Evolutionary conservation across 352 stramenopile genomes (phyloP).

Genomic region (Globisporangium parvum): DNA sequence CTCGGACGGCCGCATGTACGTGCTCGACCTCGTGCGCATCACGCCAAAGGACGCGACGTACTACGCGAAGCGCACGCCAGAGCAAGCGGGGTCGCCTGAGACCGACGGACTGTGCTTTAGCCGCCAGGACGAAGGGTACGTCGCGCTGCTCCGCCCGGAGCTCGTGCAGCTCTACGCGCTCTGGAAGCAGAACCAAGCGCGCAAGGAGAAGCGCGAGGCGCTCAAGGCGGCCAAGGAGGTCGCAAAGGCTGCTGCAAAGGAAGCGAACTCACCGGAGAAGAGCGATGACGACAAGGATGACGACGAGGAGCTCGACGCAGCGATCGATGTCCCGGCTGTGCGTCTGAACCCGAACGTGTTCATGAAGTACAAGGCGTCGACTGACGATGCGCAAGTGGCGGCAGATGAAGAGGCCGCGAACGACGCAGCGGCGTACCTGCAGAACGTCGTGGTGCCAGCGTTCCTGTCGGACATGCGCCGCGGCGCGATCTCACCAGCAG

Average conservation of each 20-base stretch:
- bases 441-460: conserved; percentile 80
- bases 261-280: conserved; percentile 24
- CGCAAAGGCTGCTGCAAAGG: conserved; percentile 31
- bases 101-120: conserved; percentile 53
- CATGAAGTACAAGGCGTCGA: conserved; percentile 83
- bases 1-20: conserved; percentile 92
- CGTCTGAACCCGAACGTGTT: conserved; percentile 86
- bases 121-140: conserved; percentile 84
- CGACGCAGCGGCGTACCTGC: conserved; percentile 77
- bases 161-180: conserved; percentile 89
- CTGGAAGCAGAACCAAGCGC: conserved; percentile 85
- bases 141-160: conserved; percentile 89
- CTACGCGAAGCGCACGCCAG: conserved; percentile 39
- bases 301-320: conserved; percentile 35
- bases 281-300: conserved; percentile 22
- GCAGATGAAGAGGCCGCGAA: conserved; percentile 67
- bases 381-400: conserved; percentile 49
- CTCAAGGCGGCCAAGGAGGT: conserved; percentile 39
- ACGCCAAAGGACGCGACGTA: conserved; percentile 94
- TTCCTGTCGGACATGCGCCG: conserved; percentile 83
- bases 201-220: conserved; percentile 48
- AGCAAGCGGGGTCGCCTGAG: conserved; percentile 6
- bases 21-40: conserved; percentile 93
- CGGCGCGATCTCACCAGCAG: conserved; percentile 72
- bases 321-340: conserved; percentile 42